These are phyloP conservation scores for Porpolomopsis calyptriformis DNA, from an alignment of 768 basidiomycete genomes.

Conservation along the genomic window DNA sequence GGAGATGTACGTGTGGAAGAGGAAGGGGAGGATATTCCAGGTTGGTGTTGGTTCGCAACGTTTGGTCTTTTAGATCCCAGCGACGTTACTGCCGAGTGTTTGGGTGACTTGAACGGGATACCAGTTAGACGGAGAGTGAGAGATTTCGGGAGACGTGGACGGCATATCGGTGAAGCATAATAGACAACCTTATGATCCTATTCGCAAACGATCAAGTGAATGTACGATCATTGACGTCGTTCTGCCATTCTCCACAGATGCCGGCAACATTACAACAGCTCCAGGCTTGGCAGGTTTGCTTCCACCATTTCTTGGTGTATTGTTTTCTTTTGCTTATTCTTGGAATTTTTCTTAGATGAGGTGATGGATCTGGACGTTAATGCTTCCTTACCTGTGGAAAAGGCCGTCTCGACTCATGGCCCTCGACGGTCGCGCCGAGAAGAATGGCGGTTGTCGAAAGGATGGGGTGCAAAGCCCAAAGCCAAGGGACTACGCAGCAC, in stretches of 20 bases:
- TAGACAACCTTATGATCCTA: conserved; percentile 13
- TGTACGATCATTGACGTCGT: conserved; percentile 31
- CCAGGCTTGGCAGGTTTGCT: conserved; percentile 26
- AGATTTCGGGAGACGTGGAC: conserved; percentile 2
- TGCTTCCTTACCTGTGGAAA: conserved; percentile 16
- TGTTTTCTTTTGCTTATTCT: conserved; percentile 5
- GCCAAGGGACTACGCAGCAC: conserved; percentile 52
- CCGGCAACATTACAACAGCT: conserved; percentile 14
- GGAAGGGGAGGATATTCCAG: conserved; percentile 37
- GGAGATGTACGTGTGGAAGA: conserved; percentile 23
- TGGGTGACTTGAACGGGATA: conserved; percentile 24
- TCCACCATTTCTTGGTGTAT: background rate
- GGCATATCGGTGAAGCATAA: conserved; percentile 3
- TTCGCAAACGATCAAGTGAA: conserved; percentile 24
- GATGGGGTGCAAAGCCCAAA: conserved; percentile 43
- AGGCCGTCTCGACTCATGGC: conserved; percentile 70
- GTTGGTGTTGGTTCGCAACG: conserved; percentile 55
- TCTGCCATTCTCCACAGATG: conserved; percentile 24
- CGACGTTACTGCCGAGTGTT: conserved; percentile 42
- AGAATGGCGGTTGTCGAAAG: conserved; percentile 75
- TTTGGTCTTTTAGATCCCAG: conserved; percentile 49
- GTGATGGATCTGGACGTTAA: conserved; percentile 44
- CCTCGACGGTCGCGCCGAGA: conserved; percentile 67
- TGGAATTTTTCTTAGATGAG: conserved; percentile 23
- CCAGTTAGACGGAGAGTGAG: background rate